Base-by-base conservation (phyloP, 192 early-diverging fungal genomes). In the Bifiguratus adelaidae region DNA sequence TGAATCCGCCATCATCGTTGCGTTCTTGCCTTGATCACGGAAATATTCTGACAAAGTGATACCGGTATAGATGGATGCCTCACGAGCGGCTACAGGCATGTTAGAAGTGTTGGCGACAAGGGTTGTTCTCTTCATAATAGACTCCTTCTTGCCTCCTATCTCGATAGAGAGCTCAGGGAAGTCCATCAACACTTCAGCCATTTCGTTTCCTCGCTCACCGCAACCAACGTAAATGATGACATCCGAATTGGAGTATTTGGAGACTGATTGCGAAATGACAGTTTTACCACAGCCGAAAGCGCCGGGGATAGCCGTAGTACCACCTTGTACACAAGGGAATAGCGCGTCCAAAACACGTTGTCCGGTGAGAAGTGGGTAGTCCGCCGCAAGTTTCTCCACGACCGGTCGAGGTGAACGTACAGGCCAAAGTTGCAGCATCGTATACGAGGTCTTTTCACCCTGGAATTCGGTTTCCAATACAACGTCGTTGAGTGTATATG, bases 1-100 rank as follows among this genome's bases (percentile, higher is more conserved):
- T n/a, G 95, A 97, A 70, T 99, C 96, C 5, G 96, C 96, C 92
- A 99, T 99, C 96, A 99, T 99, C 44, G 96, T 88, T 21, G 94
- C 96, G 58, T 99, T 83, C 76, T 90, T 92, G 55, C 96, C 96
- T 68, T 95, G 92, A 70, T 99, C 96, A 73, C 96, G 90, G 91
- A 99, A 99, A 74, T 99, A 99, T 72, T 99, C 96, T 16, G 93
- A 94, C 13, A 99, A 68, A 1, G 96, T 99, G 67, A 99, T 99
- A 60, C 96, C 96, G 26, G 96, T 99, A 78, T 99, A 99, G 61
- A 99, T 99, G 23, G 95, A 97, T 13, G 96, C 96, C 71, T 99
- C 96, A 68, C 96, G 91, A 50, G 96, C 96, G 53, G 96, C 92
- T 29, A 99, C 96, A 55, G 96, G 96, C 96, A 99, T 99, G 81